Percentiles rank a stretch among this genome's conserved stretches.
Conservation (phyloP, 208 protist species). For the Crithidia mellificae region DNA sequence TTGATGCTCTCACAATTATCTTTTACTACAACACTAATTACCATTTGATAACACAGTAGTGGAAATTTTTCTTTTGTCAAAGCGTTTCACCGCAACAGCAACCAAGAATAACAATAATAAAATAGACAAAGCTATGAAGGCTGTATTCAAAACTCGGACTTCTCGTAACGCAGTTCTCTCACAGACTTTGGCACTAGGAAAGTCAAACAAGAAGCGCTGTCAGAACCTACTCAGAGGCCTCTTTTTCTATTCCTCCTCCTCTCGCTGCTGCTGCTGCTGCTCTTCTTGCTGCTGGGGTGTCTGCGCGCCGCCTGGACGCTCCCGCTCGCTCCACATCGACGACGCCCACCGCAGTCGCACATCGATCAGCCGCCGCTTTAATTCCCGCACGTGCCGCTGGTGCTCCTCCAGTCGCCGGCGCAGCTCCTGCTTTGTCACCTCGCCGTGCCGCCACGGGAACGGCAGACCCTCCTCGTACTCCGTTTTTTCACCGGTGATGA, state of each 20-base stretch:
- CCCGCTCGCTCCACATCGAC: conserved; percentile 16
- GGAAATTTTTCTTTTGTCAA: no score
- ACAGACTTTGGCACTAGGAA: no score
- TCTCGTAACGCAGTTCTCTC: no score
- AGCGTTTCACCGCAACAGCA: no score
- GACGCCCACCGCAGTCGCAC: conserved; percentile 18
- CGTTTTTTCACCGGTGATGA: conserved; percentile 14
- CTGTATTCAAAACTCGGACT: no score
- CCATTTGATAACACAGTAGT: no score
- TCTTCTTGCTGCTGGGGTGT: not conserved
- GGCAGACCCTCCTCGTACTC: conserved; percentile 20
- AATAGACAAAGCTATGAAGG: no score
- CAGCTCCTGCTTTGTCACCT: conserved; percentile 14
- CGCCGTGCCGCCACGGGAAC: conserved; percentile 19
- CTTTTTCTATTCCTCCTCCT: not conserved
- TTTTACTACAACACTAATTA: no score
- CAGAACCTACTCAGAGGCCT: not conserved
- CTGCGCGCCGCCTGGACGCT: not conserved
- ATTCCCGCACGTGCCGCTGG: conserved; percentile 17
- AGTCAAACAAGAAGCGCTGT: not conserved
- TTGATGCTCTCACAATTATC: no score
- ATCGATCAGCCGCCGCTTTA: conserved; percentile 21
- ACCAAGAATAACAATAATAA: no score
- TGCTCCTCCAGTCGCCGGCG: conserved; percentile 21
- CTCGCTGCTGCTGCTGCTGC: not conserved